Evolutionary conservation across 1,284 basidiomycete species (phyloP), one percentile per base, ranked within the genome.

Genomic region (Cryptococcus sp.): DNA sequence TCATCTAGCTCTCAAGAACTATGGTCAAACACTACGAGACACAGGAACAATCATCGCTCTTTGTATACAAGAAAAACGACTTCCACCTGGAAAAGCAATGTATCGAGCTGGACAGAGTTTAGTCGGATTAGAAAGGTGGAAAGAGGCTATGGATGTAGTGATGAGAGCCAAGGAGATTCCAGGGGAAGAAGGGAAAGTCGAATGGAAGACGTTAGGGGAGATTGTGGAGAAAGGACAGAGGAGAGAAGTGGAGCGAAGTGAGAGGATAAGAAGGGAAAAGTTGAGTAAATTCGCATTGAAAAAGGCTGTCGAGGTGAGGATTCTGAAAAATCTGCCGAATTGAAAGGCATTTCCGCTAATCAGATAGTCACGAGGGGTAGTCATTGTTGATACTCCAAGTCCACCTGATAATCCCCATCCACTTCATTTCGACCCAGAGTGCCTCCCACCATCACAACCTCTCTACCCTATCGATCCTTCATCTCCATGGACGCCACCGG

Each of bases 1-100:
- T 61, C 93, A 98, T 71, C 80, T 98, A 6, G 90, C 92, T 69
- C 82, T 65, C 90, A 91, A 89, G 73, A 98, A 98, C 73, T 90
- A 87, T 67, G 87, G 91, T 3, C 82, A 83, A 15, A 90, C 89
- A 2, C 80, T 98, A 49, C 82, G 83, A 59, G 94, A 97, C 72
- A 90, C 89, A 64, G 88, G 88, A 1, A 82, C 79, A 44, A 88
- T 86, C 1, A 80, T 97, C 43, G 76, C 73, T 0, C 60, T 85
- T 10, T 88, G 88, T 64, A 72, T 80, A 0, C 79, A 63, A n/a
- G 47, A 38, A 6, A 49, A 50, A 30, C 55, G 55, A 15, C 42
- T 56, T 31, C 63, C 78, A 45, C 86, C 85, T 4, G 82, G 85
- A 0, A 96, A 97, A 70, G 90, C 90, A 2, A 84, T 87, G 62